These are phyloP conservation scores for Leccinum incarnatum DNA, from an alignment of 768 basidiomycete genomes.

Conservation along the genomic window DNA sequence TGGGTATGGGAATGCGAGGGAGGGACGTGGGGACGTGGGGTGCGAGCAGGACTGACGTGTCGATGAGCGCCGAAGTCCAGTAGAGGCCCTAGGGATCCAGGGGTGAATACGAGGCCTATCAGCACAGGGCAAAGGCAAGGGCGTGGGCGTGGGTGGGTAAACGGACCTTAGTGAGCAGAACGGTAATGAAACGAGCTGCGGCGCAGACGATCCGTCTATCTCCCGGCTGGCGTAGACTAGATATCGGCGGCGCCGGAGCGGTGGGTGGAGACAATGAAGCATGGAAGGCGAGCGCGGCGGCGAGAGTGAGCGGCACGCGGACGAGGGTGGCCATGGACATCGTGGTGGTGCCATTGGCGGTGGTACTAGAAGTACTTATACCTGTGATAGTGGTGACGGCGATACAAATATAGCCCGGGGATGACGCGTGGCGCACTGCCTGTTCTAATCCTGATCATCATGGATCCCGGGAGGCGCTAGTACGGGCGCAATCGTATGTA, in stretches of 20 bases:
- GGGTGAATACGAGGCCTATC: background rate
- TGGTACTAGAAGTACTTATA: background rate
- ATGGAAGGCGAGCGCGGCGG: slow-evolving; percentile 43
- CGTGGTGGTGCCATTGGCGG: background rate
- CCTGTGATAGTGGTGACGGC: background rate
- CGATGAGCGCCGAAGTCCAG: slow-evolving; percentile 13
- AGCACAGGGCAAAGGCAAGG: too few relatives aligned
- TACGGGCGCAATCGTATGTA: too few relatives aligned
- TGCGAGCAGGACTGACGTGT: slow-evolving; percentile 6
- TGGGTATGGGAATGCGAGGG: background rate
- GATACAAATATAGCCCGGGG: background rate
- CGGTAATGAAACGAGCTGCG: slow-evolving; percentile 8
- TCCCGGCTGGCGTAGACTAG: slow-evolving; percentile 1
- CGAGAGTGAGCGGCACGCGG: slow-evolving; percentile 43
- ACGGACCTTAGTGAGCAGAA: slow-evolving; percentile 18
- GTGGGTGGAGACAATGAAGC: slow-evolving; percentile 43
- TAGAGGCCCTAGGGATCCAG: slow-evolving; percentile 12
- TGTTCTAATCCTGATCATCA: too few relatives aligned
- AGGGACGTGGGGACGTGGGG: slow-evolving; percentile 4
- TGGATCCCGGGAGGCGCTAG: too few relatives aligned
- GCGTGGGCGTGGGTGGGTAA: background rate
- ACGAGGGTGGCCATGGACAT: slow-evolving; percentile 24
- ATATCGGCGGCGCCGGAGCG: background rate
- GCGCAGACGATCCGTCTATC: slow-evolving; percentile 24
- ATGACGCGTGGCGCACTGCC: background rate